Evolutionary conservation across 306 rosid genomes (phyloP).

Genomic region (Quercus bicolor): DNA sequence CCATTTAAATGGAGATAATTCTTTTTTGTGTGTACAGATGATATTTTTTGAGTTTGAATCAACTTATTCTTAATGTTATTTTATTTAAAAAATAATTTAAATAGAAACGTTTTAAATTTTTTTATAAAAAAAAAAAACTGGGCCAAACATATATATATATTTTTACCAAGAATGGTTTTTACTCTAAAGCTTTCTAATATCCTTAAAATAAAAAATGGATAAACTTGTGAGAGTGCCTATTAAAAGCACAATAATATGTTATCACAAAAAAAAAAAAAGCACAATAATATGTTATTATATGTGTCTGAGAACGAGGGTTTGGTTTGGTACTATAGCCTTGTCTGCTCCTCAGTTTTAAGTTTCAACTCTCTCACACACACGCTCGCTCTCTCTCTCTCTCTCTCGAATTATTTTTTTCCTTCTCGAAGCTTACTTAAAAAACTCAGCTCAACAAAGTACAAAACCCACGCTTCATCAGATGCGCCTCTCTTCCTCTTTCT

Average conservation of each 20-base stretch:
- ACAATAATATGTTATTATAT: not conserved
- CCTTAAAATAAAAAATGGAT: not conserved
- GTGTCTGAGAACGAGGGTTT: slow-evolving; percentile 16
- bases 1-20: too few species aligned
- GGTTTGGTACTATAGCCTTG: slow-evolving; percentile 20
- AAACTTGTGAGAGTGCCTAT: not conserved
- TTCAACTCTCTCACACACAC: slow-evolving; percentile 9
- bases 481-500: not conserved
- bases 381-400: not conserved
- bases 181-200: too few species aligned
- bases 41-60: too few species aligned
- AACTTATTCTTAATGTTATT: too few species aligned
- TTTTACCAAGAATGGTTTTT: too few species aligned
- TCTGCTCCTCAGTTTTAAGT: slow-evolving; percentile 12
- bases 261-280: not conserved
- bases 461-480: not conserved
- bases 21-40: too few species aligned
- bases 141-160: too few species aligned
- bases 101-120: too few species aligned
- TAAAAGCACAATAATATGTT: not conserved
- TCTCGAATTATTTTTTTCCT: not conserved
- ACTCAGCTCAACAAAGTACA: not conserved
- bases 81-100: too few species aligned
- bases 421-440: not conserved
- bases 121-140: too few species aligned